Conservation (phyloP, 2,329 filamentous ascomycete species). For the Hypomyces perniciosus region DNA sequence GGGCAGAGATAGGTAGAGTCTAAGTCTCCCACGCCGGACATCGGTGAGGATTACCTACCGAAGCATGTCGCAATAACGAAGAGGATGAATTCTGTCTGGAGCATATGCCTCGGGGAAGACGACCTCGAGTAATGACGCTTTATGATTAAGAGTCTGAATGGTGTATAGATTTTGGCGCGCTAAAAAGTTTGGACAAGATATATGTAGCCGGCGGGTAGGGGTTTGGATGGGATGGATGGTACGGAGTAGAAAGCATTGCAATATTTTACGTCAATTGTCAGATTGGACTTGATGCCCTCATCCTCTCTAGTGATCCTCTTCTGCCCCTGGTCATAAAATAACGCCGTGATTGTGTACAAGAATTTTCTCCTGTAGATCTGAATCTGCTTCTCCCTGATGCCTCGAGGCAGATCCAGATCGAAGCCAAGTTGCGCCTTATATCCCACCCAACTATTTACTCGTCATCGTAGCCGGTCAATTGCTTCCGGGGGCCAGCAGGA, state of each 20-base stretch:
- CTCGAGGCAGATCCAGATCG: neutral
- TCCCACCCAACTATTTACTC: conserved; percentile 25
- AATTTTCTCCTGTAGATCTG: neutral
- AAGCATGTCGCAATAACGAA: neutral
- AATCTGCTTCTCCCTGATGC: neutral
- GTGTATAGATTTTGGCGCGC: conserved; percentile 7
- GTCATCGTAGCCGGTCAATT: conserved; percentile 56
- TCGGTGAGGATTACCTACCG: conserved; percentile 7
- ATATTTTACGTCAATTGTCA: conserved; percentile 6
- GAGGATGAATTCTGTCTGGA: neutral
- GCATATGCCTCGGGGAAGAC: too few relatives aligned
- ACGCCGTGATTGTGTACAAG: conserved; percentile 11
- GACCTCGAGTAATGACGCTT: too few relatives aligned
- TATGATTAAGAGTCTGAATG: neutral
- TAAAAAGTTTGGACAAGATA: conserved; percentile 10
- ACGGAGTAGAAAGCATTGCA: neutral
- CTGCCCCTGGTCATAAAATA: conserved; percentile 1
- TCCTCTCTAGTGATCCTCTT: neutral
- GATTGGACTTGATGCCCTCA: neutral
- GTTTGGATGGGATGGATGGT: neutral
- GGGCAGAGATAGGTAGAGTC: conserved; percentile 49
- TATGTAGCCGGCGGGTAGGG: neutral
- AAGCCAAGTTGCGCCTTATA: conserved; percentile 5
- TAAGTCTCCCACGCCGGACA: conserved; percentile 17
- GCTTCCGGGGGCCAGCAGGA: conserved; percentile 53